phyloP scores from a whole-genome alignment of 352 stramenopile species.

The Phytophthora tentaculata region DNA sequence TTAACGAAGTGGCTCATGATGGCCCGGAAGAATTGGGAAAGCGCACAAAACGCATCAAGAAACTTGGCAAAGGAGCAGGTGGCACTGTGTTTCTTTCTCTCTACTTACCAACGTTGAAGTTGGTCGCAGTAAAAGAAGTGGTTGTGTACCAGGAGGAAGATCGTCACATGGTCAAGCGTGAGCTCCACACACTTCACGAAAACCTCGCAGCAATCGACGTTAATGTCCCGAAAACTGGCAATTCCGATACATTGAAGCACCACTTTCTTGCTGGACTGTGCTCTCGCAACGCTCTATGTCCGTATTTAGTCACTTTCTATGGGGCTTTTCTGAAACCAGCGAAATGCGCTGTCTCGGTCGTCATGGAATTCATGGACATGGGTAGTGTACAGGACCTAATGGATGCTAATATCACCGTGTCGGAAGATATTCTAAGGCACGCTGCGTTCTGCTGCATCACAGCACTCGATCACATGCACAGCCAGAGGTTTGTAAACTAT shows the following conservation, averaged over 20 bases:
- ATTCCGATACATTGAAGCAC: conserved; percentile 10
- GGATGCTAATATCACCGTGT: conserved; percentile 49
- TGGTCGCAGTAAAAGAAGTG: conserved; percentile 90
- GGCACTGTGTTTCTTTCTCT: conserved; percentile 84
- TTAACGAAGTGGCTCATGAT: conserved; percentile 75
- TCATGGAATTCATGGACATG: conserved; percentile 94
- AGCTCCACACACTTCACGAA: conserved; percentile 87
- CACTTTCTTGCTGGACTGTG: conserved; percentile 21
- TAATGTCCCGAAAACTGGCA: background rate
- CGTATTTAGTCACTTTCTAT: conserved; percentile 90
- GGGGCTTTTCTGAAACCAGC: conserved; percentile 84
- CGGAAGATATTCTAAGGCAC: conserved; percentile 71
- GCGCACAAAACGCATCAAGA: conserved; percentile 71
- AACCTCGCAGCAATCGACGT: conserved; percentile 77
- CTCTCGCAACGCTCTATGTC: conserved; percentile 39
- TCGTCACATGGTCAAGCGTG: conserved; percentile 83
- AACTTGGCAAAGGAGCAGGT: conserved; percentile 83
- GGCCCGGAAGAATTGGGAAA: conserved; percentile 67
- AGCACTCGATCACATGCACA: conserved; percentile 89
- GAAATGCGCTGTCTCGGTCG: conserved; percentile 81
- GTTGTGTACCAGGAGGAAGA: conserved; percentile 84
- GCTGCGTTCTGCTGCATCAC: conserved; percentile 83
- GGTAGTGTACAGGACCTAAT: conserved; percentile 86
- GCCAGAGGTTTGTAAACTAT: conserved; percentile 43
- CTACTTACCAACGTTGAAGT: conserved; percentile 82